Base-by-base conservation (phyloP, 2,329 filamentous ascomycete species). In the Trichothecium roseum region DNA sequence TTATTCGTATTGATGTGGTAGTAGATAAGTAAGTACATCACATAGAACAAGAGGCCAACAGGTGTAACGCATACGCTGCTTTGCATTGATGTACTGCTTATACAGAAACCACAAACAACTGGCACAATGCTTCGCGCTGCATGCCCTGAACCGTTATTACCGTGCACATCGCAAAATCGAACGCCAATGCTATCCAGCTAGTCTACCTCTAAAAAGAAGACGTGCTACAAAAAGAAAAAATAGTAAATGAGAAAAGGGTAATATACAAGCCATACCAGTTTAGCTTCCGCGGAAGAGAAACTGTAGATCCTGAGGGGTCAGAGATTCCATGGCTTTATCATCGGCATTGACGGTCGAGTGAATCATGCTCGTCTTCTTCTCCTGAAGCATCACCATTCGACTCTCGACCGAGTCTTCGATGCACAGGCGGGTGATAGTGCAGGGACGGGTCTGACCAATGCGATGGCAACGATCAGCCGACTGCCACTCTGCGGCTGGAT, bases 401-500 rank as follows among this genome's bases (percentile, higher is more conserved):
- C 84, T 91, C 63, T 98, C 91, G 18, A 98, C 89, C 1, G 85
- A 94, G 55, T 98, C 91, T 55, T 98, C 89, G 42, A 98, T 95
- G 53, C 87, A 93, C 9, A 98, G 74, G 18, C 91, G 79, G 2
- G 88, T 96, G 48, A 98, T 94, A 26, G 85, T 85, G 55, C 91
- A 96, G 18, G 89, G 89, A 7, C 91, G 82, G 32, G 80, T 84
- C 64, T 98, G 91, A 22, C 91, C 91, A 47, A 96, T 98, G 37
- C 91, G 87, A 60, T 96, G 91, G 52, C 83, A 87, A 44, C 84
- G 75, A 56, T 98, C 91, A 3, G 91, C 91, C 42, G 84, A 91
- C 61, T 98, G 91, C 91, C 91, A 98, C 62, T 98, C 91, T 0
- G 89, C 89, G n/a, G 88, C 88, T n/a, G 91, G 91, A 48, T 96